Evolutionary conservation across 2,329 filamentous ascomycete genomes (phyloP).

Genomic region (Tolypocladium album): DNA sequence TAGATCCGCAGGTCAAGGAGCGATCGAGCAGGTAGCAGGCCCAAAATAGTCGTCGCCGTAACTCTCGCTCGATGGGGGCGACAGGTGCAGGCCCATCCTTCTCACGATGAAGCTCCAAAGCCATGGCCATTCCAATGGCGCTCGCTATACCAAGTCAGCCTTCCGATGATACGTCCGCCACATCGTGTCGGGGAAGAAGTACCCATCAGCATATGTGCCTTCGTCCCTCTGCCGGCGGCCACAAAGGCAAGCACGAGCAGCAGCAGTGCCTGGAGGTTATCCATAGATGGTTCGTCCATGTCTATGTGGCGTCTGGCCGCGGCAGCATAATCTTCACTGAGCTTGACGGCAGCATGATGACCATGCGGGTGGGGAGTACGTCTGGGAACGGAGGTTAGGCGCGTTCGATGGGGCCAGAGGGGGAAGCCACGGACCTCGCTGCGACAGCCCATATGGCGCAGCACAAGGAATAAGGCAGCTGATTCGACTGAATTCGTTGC

Average conservation of each 20-base stretch:
- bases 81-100: constrained; percentile 51
- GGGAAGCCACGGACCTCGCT: constrained; percentile 37
- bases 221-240: constrained; percentile 70
- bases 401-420: background rate
- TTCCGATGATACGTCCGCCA: background rate
- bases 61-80: constrained; percentile 60
- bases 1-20: constrained; percentile 74
- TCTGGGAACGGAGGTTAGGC: constrained; percentile 21
- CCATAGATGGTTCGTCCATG: constrained; percentile 70
- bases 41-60: constrained; percentile 75
- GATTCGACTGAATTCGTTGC: constrained; percentile 58
- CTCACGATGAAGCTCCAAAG: constrained; percentile 72
- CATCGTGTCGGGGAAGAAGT: constrained; percentile 16
- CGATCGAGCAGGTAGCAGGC: constrained; percentile 78
- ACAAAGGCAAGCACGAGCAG: constrained; percentile 67
- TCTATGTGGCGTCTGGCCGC: constrained; percentile 61
- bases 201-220: constrained; percentile 79
- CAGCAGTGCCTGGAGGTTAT: constrained; percentile 64
- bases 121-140: constrained; percentile 67
- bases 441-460: constrained; percentile 51
- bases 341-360: constrained; percentile 54
- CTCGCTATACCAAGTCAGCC: constrained; percentile 3
- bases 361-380: constrained; percentile 59
- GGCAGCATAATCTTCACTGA: constrained; percentile 64
- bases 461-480: constrained; percentile 46